Conservation (phyloP, 2,329 filamentous ascomycete genomes). For the Talaromyces sp. region DNA sequence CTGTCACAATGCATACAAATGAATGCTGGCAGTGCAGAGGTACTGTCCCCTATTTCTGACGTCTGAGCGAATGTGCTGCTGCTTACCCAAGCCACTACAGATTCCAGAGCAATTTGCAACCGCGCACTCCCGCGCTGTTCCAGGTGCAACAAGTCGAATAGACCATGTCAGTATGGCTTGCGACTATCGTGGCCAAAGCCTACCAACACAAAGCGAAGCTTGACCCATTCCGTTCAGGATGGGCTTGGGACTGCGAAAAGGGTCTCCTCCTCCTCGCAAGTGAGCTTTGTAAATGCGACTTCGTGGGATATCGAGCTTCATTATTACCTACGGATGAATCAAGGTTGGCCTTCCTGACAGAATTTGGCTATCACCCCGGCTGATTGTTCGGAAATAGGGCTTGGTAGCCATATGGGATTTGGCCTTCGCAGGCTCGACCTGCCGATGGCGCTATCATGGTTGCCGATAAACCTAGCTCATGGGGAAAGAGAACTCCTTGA, state of each 20-base stretch:
- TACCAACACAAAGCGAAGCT: slow-evolving; percentile 17
- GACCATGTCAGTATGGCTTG: slow-evolving; percentile 17
- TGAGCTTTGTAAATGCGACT: slow-evolving; percentile 15
- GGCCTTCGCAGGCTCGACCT: slow-evolving; percentile 6
- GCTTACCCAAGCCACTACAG: slow-evolving; percentile 5
- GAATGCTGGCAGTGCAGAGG: slow-evolving; percentile 13
- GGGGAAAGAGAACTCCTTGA: slow-evolving; percentile 16
- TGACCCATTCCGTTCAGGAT: slow-evolving; percentile 12
- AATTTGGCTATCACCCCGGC: slow-evolving; percentile 11
- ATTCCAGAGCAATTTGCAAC: slow-evolving; percentile 13
- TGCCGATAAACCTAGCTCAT: slow-evolving; percentile 12
- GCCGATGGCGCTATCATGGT: slow-evolving; percentile 15
- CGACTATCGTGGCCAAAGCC: slow-evolving; percentile 17
- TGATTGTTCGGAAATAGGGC: slow-evolving; percentile 15
- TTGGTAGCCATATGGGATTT: slow-evolving; percentile 14
- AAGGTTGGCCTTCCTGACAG: slow-evolving; percentile 6
- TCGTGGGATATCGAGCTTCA: slow-evolving; percentile 15
- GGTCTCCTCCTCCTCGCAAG: slow-evolving; percentile 3
- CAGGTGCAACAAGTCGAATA: slow-evolving; percentile 13
- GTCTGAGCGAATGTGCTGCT: background rate
- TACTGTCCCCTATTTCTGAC: background rate
- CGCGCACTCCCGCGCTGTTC: slow-evolving; percentile 15
- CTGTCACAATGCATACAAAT: slow-evolving; percentile 14
- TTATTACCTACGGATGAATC: slow-evolving; percentile 16
- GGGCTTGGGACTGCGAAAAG: slow-evolving; percentile 12